These are phyloP conservation scores for Dictyostelium capitatum DNA, from an alignment of 78 protist genomes.

Conservation along the genomic window DNA sequence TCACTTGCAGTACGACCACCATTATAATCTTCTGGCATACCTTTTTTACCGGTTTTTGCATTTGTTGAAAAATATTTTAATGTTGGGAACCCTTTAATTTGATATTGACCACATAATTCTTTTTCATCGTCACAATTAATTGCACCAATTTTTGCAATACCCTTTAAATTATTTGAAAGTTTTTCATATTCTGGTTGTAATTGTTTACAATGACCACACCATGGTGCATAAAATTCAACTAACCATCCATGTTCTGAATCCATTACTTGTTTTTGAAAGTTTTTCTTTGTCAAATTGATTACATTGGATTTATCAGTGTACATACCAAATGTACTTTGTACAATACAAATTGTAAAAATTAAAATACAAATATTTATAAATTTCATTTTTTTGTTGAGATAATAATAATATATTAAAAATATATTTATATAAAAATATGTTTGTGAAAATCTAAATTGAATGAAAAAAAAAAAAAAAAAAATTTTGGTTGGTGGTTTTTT, in stretches of 20 bases:
- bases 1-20: slow-evolving; percentile 53
- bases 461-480: slow-evolving; percentile 25
- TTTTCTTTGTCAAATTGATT: slow-evolving; percentile 30
- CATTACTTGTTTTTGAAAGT: slow-evolving; percentile 57
- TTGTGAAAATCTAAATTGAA: neutral
- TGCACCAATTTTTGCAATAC: slow-evolving; percentile 84
- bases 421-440: neutral
- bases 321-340: neutral
- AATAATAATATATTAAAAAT: neutral
- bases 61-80: slow-evolving; percentile 77
- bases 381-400: neutral
- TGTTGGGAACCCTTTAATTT: slow-evolving; percentile 86
- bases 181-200: slow-evolving; percentile 81
- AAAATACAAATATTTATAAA: neutral
- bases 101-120: slow-evolving; percentile 75
- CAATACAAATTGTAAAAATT: neutral
- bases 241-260: slow-evolving; percentile 56
- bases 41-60: neutral
- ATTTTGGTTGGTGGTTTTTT: neutral
- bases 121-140: slow-evolving; percentile 85
- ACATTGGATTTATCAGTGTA: slow-evolving; percentile 49
- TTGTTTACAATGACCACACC: slow-evolving; percentile 86
- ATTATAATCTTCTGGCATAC: slow-evolving; percentile 79
- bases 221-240: slow-evolving; percentile 89
- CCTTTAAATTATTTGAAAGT: slow-evolving; percentile 63